Evolutionary conservation across 2,329 filamentous ascomycete genomes (phyloP), one percentile per base, ranked within the genome.

Genomic region (Aspergillus fumigatus): DNA sequence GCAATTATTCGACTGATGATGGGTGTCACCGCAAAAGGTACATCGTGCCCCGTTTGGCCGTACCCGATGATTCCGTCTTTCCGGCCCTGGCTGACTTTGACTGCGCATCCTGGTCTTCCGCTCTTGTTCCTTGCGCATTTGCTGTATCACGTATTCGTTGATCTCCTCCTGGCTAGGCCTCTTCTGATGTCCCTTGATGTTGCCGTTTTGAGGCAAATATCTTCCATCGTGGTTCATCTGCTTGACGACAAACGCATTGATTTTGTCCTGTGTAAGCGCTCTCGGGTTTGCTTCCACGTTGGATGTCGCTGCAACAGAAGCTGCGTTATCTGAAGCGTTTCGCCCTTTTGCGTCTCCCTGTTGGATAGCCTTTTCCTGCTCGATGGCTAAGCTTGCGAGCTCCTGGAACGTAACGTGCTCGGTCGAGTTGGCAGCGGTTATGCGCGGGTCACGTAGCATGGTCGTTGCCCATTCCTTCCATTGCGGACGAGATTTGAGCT

Each of bases 131-230:
- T 56, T 59, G 21, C 60, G 64, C 67, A 67, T 68, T 50, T 69
- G 65, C 9, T 59, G 61, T 6, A 66, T 58, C 26, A 68, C 67
- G 47, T 66, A 68, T 49, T 68, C 62, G 43, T 67, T 69, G 54
- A 68, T 68, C 52, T 68, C 63, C 52, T 67, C 66, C 55, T 68
- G 67, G 35, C 67, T 69, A 4, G 66, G 67, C 23, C 58, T 58
- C 48, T 67, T 68, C 21, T 32, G 48, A 49, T 69, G 64, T 1
- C 62, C 57, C 40, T 45, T 59, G 23, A 45, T 25, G 43, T 40
- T 51, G 27, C 51, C 50, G 26, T 50, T 56, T 26, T 55, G 55
- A 17, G 26, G 51, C 25, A 47, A 45, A 8, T 48, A 41, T 6
- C 53, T 50, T 3, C 41, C 56, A 35, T 63, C 59, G 29, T 56